Conservation (phyloP, 495 filamentous ascomycete genomes). For the Aspergillus olivimuriae region DNA sequence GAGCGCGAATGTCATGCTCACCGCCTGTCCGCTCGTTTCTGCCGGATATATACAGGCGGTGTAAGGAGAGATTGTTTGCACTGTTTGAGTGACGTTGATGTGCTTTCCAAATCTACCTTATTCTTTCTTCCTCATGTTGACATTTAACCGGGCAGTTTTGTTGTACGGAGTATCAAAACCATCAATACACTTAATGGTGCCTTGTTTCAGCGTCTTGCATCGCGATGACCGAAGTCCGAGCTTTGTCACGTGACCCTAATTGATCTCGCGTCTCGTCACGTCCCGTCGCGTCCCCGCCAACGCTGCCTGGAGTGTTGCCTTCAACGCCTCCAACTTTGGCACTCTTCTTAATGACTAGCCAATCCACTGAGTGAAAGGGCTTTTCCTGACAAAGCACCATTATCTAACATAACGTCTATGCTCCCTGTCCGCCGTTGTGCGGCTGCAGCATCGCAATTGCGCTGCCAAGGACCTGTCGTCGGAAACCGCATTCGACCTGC, state of each 20-base stretch:
- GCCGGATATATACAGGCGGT: too few relatives aligned
- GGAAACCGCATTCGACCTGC: not conserved
- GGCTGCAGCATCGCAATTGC: constrained; percentile 6
- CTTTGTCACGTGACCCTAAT: constrained; percentile 24
- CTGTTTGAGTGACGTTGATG: not conserved
- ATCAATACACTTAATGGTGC: too few relatives aligned
- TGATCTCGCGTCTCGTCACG: constrained; percentile 35
- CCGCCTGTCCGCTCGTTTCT: not conserved
- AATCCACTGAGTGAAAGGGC: too few relatives aligned
- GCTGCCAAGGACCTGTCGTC: not conserved
- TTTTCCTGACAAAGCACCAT: too few relatives aligned
- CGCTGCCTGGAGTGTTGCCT: constrained; percentile 6
- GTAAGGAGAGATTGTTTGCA: constrained; percentile 1
- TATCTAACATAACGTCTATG: constrained; percentile 26
- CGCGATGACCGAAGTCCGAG: too few relatives aligned
- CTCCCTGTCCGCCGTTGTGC: constrained; percentile 16
- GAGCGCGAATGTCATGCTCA: too few relatives aligned
- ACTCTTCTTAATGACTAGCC: too few relatives aligned
- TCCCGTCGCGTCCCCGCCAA: constrained; percentile 25
- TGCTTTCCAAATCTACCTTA: too few relatives aligned
- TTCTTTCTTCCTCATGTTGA: too few relatives aligned
- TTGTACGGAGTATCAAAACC: too few relatives aligned
- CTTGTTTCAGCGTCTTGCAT: not conserved
- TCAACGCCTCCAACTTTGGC: too few relatives aligned
- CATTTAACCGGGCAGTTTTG: too few relatives aligned